Base-by-base conservation (phyloP, 2,329 filamentous ascomycete species). In the Coniochaeta ligniaria region DNA sequence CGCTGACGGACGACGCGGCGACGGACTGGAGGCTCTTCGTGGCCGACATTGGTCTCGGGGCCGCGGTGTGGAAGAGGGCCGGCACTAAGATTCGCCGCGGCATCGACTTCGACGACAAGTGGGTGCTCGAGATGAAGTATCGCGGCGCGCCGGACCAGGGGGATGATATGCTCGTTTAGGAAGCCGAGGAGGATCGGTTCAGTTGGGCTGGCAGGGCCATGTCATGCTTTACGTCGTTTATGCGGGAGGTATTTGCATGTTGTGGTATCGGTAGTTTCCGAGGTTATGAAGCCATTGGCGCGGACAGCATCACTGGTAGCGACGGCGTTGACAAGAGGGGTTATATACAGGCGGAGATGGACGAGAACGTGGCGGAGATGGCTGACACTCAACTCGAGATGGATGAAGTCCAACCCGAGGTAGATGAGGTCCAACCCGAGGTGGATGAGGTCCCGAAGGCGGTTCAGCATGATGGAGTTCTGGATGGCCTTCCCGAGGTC, bases 61-160 rank as follows among this genome's bases (percentile, higher is more conserved):
- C 91, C 61, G 84, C 89, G 4, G 91, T 92, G 3, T 96, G 93
- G 89, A 89, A 88, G 70, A 92, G 92, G 72, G 90, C 90, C 1
- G 90, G 91, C 2, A 91, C 90, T 5, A 88, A 90, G 70, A 85
- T 92, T 58, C 85, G 92, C 22, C 87, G 91, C 65, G 92, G 92
- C 0, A 88, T 97, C 60, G 92, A 93, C 68, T 98, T 97, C 78
- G 92, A 91, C 26, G 86, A 87, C 62, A 85, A 87, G 65, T 98
- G 94, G 94, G 87, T 95, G 63, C 80, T 96, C 16, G 86, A 88
- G 67, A 83, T 95, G 74, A 76, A 73, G 62, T 84, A 83, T 62
- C 76, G 76, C 22, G 75, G 76, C 41, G 65, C 68, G 3, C 66
- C 55, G 57, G 59, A 59, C 57, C 66, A 66, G 31, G 66, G 62